Evolutionary conservation across 768 basidiomycete genomes (phyloP).

Genomic region (Gautieria morchelliformis): DNA sequence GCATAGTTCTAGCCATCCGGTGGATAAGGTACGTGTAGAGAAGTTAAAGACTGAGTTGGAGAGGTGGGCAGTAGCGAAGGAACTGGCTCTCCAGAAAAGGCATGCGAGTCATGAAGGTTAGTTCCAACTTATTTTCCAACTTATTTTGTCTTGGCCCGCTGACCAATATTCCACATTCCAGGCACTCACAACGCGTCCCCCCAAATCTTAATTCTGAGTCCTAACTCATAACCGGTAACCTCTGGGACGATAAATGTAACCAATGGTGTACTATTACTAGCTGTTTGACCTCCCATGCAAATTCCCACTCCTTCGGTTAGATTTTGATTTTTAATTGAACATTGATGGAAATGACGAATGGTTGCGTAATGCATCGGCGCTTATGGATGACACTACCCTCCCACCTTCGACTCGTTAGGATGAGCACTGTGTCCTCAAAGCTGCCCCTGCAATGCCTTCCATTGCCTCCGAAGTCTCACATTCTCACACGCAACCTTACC

Average conservation of each 20-base stretch:
- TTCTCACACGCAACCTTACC: conserved; percentile 38
- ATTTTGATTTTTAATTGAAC: too few relatives aligned
- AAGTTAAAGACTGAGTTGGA: conserved; percentile 56
- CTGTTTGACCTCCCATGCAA: too few relatives aligned
- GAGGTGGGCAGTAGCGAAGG: conserved; percentile 51
- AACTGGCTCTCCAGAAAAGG: not conserved
- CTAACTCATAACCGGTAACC: too few relatives aligned
- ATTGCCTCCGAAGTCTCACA: conserved; percentile 32
- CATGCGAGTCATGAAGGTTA: not conserved
- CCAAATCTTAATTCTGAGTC: too few relatives aligned
- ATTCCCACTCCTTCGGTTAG: too few relatives aligned
- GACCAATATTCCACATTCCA: too few relatives aligned
- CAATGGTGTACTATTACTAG: too few relatives aligned
- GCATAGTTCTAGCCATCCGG: conserved; percentile 40
- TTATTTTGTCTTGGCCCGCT: too few relatives aligned
- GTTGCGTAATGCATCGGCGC: not conserved
- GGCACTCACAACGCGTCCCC: too few relatives aligned
- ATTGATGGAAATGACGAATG: not conserved
- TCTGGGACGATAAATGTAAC: too few relatives aligned
- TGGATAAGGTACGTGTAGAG: conserved; percentile 52
- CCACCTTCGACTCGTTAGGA: not conserved
- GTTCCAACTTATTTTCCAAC: too few relatives aligned
- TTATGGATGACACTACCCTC: not conserved
- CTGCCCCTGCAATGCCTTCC: conserved; percentile 46
- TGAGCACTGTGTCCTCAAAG: conserved; percentile 12